Base-by-base conservation (phyloP, 2,329 filamentous ascomycete species). In the Fusarium concolor region DNA sequence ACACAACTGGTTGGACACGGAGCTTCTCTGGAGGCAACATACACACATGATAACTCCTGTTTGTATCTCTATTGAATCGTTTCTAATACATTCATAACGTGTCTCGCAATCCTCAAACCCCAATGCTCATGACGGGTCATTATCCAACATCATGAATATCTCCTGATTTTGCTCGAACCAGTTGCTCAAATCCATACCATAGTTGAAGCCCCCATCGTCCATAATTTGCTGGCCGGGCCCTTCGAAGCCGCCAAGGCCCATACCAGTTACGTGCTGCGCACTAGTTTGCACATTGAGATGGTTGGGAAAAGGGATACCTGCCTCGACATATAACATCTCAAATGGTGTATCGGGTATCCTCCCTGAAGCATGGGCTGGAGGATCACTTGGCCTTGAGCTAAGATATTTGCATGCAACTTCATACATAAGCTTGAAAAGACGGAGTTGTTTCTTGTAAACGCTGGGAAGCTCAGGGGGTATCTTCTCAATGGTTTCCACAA, bases 161-260 rank as follows among this genome's bases (percentile, higher is more conserved):
- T 62, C 59, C 9, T 62, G 57, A 5, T 62, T 62, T 17, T 62
- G 57, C 12, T 62, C 57, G 12, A 62, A 62, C 59, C 59, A 62
- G 10, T 62, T 62, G 0, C 57, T 56, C 1, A 62, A 4, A 5
- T 56, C 59, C 41, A 62, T 62, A 2, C 42, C 37, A 22, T 46
- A 41, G 1, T 39, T 61, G 6, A 46, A 28, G 5, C 5, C 6
- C 5, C 10, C 9, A 31, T 24, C 31, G 15, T 22, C 54, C 0
- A 6, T 7, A 24, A 33, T n/a, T 17, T n/a, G 35, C 1, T 24
- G 29, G 7, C 22, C 14, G 0, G 26, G 17, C 0, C 18, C 57
- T 3, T 5, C 9, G 3, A 47, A 7, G 2, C 35, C n/a, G 0
- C 41, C 41, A 5, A 46, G 43, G 1, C 6, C 10, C 7, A 60